Percentiles rank a stretch among this genome's conserved stretches.
phyloP scores from a whole-genome alignment of 2,329 filamentous ascomycete species.

The Dothideomycetidae sp. region DNA sequence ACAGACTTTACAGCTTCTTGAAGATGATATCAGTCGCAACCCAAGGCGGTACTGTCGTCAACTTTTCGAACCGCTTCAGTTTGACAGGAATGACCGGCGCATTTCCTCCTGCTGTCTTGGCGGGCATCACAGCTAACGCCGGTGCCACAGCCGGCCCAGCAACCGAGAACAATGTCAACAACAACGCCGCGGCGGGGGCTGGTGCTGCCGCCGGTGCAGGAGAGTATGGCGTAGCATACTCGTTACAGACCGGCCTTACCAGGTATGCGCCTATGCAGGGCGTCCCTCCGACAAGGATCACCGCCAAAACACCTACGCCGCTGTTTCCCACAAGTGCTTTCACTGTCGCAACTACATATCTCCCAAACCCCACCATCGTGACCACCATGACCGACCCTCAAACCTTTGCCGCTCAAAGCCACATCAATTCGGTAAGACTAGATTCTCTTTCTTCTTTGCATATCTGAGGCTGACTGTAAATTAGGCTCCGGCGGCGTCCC shows the following conservation, averaged over 20 bases:
- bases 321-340: slow-evolving; percentile 43
- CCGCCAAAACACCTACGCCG: slow-evolving; percentile 35
- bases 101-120: slow-evolving; percentile 32
- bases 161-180: slow-evolving; percentile 21
- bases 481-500: slow-evolving; percentile 40
- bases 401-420: slow-evolving; percentile 37
- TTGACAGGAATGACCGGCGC: slow-evolving; percentile 48
- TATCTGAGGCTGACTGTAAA: background rate
- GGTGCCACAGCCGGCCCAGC: slow-evolving; percentile 27
- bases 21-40: slow-evolving; percentile 43
- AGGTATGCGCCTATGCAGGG: slow-evolving; percentile 49
- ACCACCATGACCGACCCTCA: slow-evolving; percentile 39
- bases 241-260: slow-evolving; percentile 41
- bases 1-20: slow-evolving; percentile 35
- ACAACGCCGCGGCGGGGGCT: slow-evolving; percentile 13
- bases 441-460: slow-evolving; percentile 11
- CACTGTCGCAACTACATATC: slow-evolving; percentile 36
- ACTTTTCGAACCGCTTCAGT: slow-evolving; percentile 51
- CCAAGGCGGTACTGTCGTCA: slow-evolving; percentile 41
- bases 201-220: slow-evolving; percentile 13
- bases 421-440: slow-evolving; percentile 48
- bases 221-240: slow-evolving; percentile 33
- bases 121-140: slow-evolving; percentile 23
- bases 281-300: slow-evolving; percentile 45
- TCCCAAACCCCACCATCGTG: slow-evolving; percentile 30